Base-by-base conservation (phyloP, 2,329 filamentous ascomycete species). In the Dothidotthia symphoricarpi region DNA sequence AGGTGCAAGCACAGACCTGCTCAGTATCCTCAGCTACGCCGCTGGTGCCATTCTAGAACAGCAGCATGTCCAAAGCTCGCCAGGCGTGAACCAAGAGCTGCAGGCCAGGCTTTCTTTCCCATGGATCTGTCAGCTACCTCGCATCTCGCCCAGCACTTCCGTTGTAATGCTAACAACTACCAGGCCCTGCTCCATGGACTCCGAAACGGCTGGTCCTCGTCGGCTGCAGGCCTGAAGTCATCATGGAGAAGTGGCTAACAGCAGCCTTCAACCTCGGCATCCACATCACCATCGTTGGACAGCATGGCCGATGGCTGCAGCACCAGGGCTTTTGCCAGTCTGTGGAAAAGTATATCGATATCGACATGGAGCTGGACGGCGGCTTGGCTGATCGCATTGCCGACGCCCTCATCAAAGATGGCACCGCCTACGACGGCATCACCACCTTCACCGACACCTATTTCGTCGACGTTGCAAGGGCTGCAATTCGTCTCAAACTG, bases 121-220 rank as follows among this genome's bases (percentile, higher is more conserved):
- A 8, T 34, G 31, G 31, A 34, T 34, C 17, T 26, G 17, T 28
- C n/a, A n/a, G n/a, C n/a, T n/a, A n/a, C n/a, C n/a, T n/a, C n/a
- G n/a, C n/a, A n/a, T n/a, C n/a, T n/a, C n/a, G n/a, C 26, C 26
- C 13, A 14, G 14, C 8, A 14, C 26, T 9, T 14, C 26, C 26
- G 26, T 28, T 9, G 26, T 28, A 28, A 28, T 6, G 14, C 26
- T 28, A 10, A 14, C 13, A 14, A 28, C 26, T 22, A 32, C 30
- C 30, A 32, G 16, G 14, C 14, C 14, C 14, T 16, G 8, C 13
- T 28, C 13, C 24, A 7, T 25, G 24, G 26, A 28, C 8, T 28
- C 8, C 13, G 26, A 28, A 9, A 9, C 8, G 26, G 13, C 12
- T 25, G 24, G 26, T 14, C n/a, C n/a, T n/a, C n/a, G n/a, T n/a